Evolutionary conservation across 345 rosid genomes (phyloP).

Genomic region (Acer negundo): DNA sequence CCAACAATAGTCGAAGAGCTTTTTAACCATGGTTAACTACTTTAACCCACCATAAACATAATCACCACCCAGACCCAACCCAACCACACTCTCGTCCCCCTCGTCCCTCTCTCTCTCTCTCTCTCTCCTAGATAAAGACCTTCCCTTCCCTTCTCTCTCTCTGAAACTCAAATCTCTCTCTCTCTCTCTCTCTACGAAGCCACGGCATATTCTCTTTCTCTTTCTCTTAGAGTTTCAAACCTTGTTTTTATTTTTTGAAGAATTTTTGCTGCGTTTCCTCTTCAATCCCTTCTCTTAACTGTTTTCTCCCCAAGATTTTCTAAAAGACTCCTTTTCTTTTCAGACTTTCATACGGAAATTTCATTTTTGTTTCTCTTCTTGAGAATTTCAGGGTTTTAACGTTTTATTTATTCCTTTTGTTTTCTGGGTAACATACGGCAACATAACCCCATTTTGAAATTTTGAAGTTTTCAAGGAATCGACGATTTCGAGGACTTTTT

Average conservation of each 20-base stretch:
- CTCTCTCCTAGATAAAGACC: background rate
- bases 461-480: background rate
- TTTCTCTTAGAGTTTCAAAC: background rate
- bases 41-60: conserved; percentile 16
- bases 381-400: conserved; percentile 1
- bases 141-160: background rate
- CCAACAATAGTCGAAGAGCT: too few relatives aligned
- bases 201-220: conserved; percentile 11
- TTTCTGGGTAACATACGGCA: background rate
- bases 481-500: conserved; percentile 9
- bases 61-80: background rate
- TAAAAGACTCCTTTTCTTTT: background rate
- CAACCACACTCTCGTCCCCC: conserved; percentile 2
- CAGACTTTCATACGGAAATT: background rate
- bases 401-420: background rate
- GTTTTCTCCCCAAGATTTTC: background rate
- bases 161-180: background rate
- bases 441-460: background rate
- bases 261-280: background rate
- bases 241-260: too few relatives aligned
- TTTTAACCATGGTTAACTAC: conserved; percentile 15
- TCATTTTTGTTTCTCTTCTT: background rate
- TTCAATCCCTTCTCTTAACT: background rate
- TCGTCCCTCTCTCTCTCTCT: background rate
- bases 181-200: background rate